Evolutionary conservation across 2,329 filamentous ascomycete genomes (phyloP).

Genomic region (Aspergillus clavatus): DNA sequence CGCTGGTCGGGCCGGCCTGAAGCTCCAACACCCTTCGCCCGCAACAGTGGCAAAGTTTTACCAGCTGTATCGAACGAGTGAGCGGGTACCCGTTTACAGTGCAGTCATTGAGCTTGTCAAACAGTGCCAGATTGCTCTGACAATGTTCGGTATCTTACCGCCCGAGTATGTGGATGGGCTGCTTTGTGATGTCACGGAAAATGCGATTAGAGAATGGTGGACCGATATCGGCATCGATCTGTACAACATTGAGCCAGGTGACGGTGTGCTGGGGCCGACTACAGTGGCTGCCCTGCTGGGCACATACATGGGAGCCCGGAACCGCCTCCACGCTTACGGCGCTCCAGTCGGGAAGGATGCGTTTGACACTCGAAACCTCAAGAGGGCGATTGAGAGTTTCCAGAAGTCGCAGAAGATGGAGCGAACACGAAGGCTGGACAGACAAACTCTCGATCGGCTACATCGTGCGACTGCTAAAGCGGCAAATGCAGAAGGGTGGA

Average conservation of each 20-base stretch:
- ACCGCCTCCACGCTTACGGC: conserved; percentile 77
- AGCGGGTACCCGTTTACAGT: conserved; percentile 70
- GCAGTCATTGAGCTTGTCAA: conserved; percentile 86
- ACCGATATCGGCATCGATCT: conserved; percentile 85
- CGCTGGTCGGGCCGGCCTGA: conserved; percentile 81
- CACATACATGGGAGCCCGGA: conserved; percentile 82
- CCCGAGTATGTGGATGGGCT: conserved; percentile 86
- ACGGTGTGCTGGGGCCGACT: conserved; percentile 86
- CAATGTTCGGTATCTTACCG: conserved; percentile 82
- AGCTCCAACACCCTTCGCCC: conserved; percentile 68
- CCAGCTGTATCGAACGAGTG: conserved; percentile 81
- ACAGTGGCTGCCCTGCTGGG: conserved; percentile 85
- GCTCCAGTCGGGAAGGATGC: conserved; percentile 85
- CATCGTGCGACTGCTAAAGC: conserved; percentile 85
- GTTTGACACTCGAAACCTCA: conserved; percentile 78
- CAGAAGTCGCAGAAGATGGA: conserved; percentile 83
- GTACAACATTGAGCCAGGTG: conserved; percentile 86
- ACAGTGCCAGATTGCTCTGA: conserved; percentile 81
- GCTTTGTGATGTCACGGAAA: conserved; percentile 89
- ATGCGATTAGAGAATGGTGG: conserved; percentile 92
- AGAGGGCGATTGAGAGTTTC: conserved; percentile 79
- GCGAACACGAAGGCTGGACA: conserved; percentile 72
- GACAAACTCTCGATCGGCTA: conserved; percentile 73
- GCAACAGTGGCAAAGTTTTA: conserved; percentile 88
- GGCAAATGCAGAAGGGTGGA: conserved; percentile 83